These are phyloP conservation scores for Naganishia vishniacii DNA, from an alignment of 768 basidiomycete genomes.

Conservation along the genomic window DNA sequence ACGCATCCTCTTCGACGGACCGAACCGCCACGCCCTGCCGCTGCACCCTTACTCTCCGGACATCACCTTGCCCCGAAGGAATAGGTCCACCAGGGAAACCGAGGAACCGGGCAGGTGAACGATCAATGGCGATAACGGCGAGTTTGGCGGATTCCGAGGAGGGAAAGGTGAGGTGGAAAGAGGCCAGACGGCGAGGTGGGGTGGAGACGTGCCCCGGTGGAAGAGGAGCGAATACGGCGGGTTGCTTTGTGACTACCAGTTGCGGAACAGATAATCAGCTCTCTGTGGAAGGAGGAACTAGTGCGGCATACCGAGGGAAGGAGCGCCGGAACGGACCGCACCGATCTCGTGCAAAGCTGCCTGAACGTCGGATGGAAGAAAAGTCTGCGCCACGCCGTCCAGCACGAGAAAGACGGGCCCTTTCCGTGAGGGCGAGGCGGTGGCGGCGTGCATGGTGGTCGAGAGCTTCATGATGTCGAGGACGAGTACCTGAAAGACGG, in stretches of 20 bases:
- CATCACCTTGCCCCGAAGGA: not conserved
- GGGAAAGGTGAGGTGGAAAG: constrained; percentile 4
- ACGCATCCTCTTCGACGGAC: not conserved
- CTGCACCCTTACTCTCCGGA: not conserved
- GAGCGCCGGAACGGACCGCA: not conserved
- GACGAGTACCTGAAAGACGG: too few species aligned
- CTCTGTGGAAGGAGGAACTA: not conserved
- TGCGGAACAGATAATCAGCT: too few species aligned
- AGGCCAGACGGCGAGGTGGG: not conserved
- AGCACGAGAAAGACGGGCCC: not conserved
- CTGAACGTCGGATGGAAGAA: constrained; percentile 6
- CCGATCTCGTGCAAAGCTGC: constrained; percentile 13
- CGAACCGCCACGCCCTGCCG: not conserved
- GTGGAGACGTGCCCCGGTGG: not conserved
- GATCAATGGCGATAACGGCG: constrained; percentile 8
- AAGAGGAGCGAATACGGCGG: constrained; percentile 1
- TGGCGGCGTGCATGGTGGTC: not conserved
- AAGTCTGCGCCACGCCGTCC: not conserved
- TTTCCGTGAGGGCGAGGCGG: not conserved
- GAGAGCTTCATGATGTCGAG: constrained; percentile 4
- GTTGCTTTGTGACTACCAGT: constrained; percentile 6
- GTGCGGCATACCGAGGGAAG: constrained; percentile 2
- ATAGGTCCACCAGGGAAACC: not conserved
- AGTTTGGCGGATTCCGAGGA: not conserved
- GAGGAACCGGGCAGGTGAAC: not conserved